Conservation (phyloP, 2,329 filamentous ascomycete species). For the Fusarium tjaetaba region DNA sequence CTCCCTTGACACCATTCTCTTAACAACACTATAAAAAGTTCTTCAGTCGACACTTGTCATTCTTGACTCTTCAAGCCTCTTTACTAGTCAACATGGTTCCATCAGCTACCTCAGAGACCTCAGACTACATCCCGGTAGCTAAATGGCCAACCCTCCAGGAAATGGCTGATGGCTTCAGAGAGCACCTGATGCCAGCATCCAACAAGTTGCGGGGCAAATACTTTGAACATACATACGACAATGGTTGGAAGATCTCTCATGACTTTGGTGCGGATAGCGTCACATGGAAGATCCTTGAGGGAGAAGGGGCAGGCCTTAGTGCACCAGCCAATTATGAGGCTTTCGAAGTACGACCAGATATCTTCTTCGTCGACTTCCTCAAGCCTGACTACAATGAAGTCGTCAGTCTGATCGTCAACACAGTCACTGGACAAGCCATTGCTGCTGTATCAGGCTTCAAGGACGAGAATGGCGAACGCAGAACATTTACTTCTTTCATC, state of each 20-base stretch:
- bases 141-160: constrained; percentile 23
- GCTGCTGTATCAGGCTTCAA: constrained; percentile 15
- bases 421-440: background rate
- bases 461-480: background rate
- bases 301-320: background rate
- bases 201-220: background rate
- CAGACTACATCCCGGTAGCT: background rate
- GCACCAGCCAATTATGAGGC: constrained; percentile 11
- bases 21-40: fast-evolving
- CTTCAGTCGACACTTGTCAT: fast-evolving
- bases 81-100: background rate
- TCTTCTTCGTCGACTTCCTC: constrained; percentile 29
- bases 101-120: background rate
- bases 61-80: too few relatives aligned
- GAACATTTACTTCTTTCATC: constrained; percentile 20
- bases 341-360: constrained; percentile 13
- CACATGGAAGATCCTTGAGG: constrained; percentile 9
- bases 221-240: constrained; percentile 16
- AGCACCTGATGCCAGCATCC: constrained; percentile 16
- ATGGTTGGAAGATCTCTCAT: constrained; percentile 12
- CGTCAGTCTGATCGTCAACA: constrained; percentile 12
- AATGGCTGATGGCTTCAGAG: constrained; percentile 14
- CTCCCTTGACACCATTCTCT: fast-evolving
- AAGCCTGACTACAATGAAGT: constrained; percentile 20
- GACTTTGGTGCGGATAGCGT: background rate